Percentiles rank a stretch among this genome's conserved stretches.
Conservation (phyloP, 129 eudicot species). For the Arctium lappa region DNA sequence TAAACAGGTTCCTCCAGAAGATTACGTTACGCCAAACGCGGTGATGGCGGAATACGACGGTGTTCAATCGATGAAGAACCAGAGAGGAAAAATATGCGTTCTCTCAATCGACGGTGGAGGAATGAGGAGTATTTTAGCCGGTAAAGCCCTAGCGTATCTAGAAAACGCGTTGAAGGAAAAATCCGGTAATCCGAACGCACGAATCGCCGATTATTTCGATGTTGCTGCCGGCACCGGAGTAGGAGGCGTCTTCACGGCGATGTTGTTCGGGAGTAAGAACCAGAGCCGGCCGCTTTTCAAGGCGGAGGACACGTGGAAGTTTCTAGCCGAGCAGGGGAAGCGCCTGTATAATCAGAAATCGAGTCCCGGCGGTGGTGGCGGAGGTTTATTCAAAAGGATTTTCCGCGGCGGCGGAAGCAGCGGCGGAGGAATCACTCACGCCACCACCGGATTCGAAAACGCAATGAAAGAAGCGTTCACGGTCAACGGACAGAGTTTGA, state of each 20-base stretch:
- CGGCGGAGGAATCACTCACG: conserved; percentile 13
- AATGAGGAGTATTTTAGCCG: conserved; percentile 63
- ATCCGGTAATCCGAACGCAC: conserved; percentile 79
- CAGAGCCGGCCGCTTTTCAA: conserved; percentile 56
- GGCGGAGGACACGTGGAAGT: conserved; percentile 91
- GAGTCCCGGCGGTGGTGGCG: conserved; percentile 14
- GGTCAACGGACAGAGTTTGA: conserved; percentile 53
- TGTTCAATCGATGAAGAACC: conserved; percentile 51
- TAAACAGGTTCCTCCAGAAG: conserved; percentile 42
- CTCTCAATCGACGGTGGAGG: conserved; percentile 91
- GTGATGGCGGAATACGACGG: conserved; percentile 3
- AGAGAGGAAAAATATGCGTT: conserved; percentile 79
- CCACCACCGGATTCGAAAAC: conserved; percentile 49
- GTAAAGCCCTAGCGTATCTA: conserved; percentile 65
- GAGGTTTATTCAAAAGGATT: conserved; percentile 28
- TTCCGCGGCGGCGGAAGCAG: conserved; percentile 18
- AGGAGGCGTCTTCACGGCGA: conserved; percentile 84
- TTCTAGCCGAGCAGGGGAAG: conserved; percentile 62
- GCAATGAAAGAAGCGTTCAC: conserved; percentile 62
- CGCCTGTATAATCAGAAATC: conserved; percentile 32
- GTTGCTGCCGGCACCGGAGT: conserved; percentile 87
- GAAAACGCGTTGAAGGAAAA: conserved; percentile 61
- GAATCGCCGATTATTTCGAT: conserved; percentile 83
- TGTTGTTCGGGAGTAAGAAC: conserved; percentile 64
- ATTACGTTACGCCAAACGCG: conserved; percentile 20